Evolutionary conservation across 306 rosid genomes (phyloP).

Genomic region (Pyrus communis): DNA sequence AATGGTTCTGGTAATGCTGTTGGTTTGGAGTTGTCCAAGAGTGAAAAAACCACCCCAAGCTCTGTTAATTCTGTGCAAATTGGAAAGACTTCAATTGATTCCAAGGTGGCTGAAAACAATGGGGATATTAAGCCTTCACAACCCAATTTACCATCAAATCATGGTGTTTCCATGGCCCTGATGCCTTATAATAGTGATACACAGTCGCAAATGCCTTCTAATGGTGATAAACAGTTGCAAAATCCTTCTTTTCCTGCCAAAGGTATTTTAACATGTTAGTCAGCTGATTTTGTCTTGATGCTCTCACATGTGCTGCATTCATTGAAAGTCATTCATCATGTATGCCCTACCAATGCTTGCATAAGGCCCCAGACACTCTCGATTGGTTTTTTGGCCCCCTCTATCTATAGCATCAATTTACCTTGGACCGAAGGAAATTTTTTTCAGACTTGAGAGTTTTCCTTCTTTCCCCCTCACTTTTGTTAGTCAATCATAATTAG

Average conservation of each 20-base stretch:
- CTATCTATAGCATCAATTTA: not conserved
- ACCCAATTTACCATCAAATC: slow-evolving; percentile 19
- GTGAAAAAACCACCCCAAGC: slow-evolving; percentile 16
- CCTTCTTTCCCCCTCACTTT: not conserved
- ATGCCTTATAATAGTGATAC: slow-evolving; percentile 27
- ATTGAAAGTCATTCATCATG: not conserved
- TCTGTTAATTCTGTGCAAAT: slow-evolving; percentile 15
- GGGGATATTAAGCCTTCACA: slow-evolving; percentile 17
- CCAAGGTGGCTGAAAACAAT: slow-evolving; percentile 25
- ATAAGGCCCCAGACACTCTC: not conserved
- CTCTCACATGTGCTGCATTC: not conserved
- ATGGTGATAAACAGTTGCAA: slow-evolving; percentile 17
- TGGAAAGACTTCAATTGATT: slow-evolving; percentile 7
- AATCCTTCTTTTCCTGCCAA: slow-evolving; percentile 7
- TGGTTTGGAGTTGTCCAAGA: slow-evolving; percentile 33
- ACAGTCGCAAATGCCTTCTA: slow-evolving; percentile 21
- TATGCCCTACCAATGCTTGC: not conserved
- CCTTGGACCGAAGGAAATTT: not conserved
- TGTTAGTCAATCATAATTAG: not conserved
- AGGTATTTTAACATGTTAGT: slow-evolving; percentile 5
- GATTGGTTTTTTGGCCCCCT: not conserved
- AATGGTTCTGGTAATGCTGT: slow-evolving; percentile 12
- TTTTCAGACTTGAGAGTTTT: not conserved
- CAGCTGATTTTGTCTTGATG: not conserved
- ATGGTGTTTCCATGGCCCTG: slow-evolving; percentile 21